A percentile compares a stretch with the other conserved stretches of the same genome.
phyloP scores from a whole-genome alignment of 257 asterid species.

The Solanum acaule region DNA sequence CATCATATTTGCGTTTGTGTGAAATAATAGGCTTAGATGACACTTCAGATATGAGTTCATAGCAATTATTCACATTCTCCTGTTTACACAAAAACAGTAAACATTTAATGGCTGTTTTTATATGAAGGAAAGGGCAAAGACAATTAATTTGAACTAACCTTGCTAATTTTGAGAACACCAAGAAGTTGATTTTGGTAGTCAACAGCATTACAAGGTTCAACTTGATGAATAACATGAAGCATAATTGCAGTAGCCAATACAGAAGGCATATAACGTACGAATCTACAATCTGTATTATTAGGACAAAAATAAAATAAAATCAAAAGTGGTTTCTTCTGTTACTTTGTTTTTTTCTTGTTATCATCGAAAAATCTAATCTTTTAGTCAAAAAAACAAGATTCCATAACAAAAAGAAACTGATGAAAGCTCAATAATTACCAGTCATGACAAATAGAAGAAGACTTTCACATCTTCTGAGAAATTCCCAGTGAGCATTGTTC shows the following conservation, averaged over 20 bases:
- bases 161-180: conserved; percentile 47
- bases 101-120: not conserved
- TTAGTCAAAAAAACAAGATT: not conserved
- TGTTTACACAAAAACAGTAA: conserved; percentile 6
- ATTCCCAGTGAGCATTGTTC: conserved; percentile 41
- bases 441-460: conserved; percentile 53
- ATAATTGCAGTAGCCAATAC: conserved; percentile 76
- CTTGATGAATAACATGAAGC: conserved; percentile 70
- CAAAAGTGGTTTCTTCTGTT: not conserved
- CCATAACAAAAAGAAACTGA: not conserved
- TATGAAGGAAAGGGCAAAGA: not conserved
- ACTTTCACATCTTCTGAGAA: conserved; percentile 48
- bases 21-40: not conserved
- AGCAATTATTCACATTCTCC: conserved; percentile 69
- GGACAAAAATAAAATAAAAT: not conserved
- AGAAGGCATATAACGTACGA: conserved; percentile 52
- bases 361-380: conserved; percentile 9
- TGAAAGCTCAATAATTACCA: conserved; percentile 25
- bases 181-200: conserved; percentile 72
- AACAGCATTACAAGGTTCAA: conserved; percentile 37
- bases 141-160: conserved; percentile 29
- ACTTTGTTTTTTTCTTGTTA: not conserved
- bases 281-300: conserved; percentile 54
- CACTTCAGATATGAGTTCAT: conserved; percentile 25
- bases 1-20: conserved; percentile 37